Base-by-base conservation (phyloP, 2,329 filamentous ascomycete species). In the Trichoderma sp. region DNA sequence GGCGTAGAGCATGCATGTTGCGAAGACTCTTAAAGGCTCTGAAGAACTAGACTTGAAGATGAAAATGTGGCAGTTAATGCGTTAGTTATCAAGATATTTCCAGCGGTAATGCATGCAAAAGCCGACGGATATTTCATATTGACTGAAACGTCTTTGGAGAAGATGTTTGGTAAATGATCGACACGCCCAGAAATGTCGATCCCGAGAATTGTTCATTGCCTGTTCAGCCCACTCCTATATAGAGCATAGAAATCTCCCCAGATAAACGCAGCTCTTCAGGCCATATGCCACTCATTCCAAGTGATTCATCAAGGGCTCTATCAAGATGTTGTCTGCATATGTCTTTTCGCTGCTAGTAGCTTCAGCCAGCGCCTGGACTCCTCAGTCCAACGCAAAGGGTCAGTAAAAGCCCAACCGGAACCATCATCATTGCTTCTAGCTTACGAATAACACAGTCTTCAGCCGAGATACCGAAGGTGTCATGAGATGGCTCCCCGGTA, bases 311-410 rank as follows among this genome's bases (percentile, higher is more conserved):
- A 54, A 14, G 5, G 14, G 10, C 1, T 1, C 14, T 5, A 24
- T 24, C 46, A 67, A 32, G 6, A 67, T 67, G 65, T 28, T 51
- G 49, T 52, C 65, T 24, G 32, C 34, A 32, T 14, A 39, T 24
- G 18, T 26, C 14, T 4, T 81, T 32, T 43, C 67, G 16, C n/a
- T 69, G n/a, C 51, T 66, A 7, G 14, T 69, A 43, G 61, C 68
- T 32, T 59, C 61, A 21, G 68, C 68, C 68, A 54, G 34, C 30
- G 68, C 68, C 54, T 69, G 68, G 68, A 69, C 68, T 16, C 68
- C 68, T 11, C 37, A 66, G 24, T 59, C 68, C 32, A 66, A 61
- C 7, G 56, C 39, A 26, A 52, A 66, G 56, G 55, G 54, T 66
- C n/a, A 34, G 43, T 66, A 34, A 34, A n/a, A 52, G 21, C n/a